Conservation (phyloP, 805 yeast genomes). For the Candida silvicultrix region DNA sequence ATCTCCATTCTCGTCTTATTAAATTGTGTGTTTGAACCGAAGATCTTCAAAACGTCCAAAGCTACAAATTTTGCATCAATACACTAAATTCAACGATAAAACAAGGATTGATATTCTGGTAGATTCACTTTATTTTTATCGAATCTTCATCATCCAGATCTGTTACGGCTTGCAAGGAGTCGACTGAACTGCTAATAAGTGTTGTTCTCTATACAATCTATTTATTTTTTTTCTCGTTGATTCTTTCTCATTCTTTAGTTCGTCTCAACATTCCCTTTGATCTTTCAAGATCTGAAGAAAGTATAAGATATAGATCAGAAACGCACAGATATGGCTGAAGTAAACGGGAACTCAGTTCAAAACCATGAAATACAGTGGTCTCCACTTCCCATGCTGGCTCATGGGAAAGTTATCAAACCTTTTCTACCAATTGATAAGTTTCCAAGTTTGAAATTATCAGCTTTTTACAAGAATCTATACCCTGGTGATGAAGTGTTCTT, state of each 20-base stretch:
- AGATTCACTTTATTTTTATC: too few relatives aligned
- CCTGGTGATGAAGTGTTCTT: conserved; percentile 76
- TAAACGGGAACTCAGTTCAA: neutral
- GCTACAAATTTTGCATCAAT: neutral
- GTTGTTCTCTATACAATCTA: neutral
- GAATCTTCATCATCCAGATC: too few relatives aligned
- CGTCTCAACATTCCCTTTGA: neutral
- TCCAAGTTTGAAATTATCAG: conserved; percentile 27
- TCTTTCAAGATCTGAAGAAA: neutral
- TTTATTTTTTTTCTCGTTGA: neutral
- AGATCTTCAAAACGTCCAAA: neutral
- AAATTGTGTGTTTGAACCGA: neutral
- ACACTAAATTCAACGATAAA: neutral
- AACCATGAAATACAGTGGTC: conserved; percentile 30
- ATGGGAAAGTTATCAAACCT: conserved; percentile 37
- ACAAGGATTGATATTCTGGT: neutral
- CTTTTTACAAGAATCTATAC: conserved; percentile 46
- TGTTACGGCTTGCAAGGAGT: too few relatives aligned
- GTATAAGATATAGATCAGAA: neutral
- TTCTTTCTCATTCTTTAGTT: too few relatives aligned
- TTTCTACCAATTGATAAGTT: conserved; percentile 39
- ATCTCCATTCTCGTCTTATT: neutral
- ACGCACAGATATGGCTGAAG: neutral
- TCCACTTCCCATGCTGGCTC: conserved; percentile 39
- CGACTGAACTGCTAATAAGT: too few relatives aligned